Evolutionary conservation across 148 eudicot species (phyloP), one percentile per base, ranked within the genome.

Genomic region (Vaccinium vitisidaea): DNA sequence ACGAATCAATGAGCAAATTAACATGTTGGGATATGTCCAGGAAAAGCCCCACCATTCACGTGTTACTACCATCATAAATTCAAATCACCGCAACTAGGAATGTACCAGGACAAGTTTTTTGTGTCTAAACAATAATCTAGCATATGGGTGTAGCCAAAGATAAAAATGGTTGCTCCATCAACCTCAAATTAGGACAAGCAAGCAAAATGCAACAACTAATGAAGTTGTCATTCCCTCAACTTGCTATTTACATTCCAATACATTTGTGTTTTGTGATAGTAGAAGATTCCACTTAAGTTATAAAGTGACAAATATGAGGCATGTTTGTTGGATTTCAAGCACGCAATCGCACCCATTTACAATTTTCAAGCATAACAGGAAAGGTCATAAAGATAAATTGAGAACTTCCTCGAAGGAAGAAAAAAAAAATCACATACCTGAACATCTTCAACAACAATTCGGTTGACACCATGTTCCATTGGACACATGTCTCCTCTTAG

Each of bases 401-500:
- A 80, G 18, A 8, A 56, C 75, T 39, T 39, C 23, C 13, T 75
- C 18, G 0, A 30, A 4, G 6, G 48, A 32, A 30, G 1, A 36
- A 39, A 9, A 58, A 18, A 30, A 8, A 83, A 3, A 76, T 25
- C 55, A 58, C 83, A 82, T 87, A 96, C 99, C 98, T 95, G 99
- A 86, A 96, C 99, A 90, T 96, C 99, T 86, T 96, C 99, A 74
- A 96, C 87, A 87, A 96, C 98, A 54, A 96, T 96, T 71, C 98
- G 94, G 86, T 96, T 94, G 55, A 94, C 91, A 83, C 99, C 99
- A 91, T 96, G 99, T 89, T 96, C 99, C 99, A 96, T 93, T 39
- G 98, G 98, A 85, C 99, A 96, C 92, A 96, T 95, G 90, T 96
- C 99, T 83, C 99, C 99, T 89, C 96, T 93, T 79, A 96, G 87